phyloP scores from a whole-genome alignment of 1,284 basidiomycete species.

The Pulchroboletus neoregius region DNA sequence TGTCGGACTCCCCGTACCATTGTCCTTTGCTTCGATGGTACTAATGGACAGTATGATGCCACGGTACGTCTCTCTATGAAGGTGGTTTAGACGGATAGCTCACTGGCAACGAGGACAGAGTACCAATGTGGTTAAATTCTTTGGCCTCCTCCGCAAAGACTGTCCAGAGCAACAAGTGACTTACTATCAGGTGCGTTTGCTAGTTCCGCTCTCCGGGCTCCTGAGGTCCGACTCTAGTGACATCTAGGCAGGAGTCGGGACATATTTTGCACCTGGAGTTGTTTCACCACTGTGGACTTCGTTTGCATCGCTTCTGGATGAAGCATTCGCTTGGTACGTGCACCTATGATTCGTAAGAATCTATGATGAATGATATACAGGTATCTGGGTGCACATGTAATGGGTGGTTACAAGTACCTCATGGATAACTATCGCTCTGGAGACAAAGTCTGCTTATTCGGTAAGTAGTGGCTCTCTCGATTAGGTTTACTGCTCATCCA shows the following conservation, averaged over 20 bases:
- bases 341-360: background rate
- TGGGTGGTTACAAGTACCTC: constrained; percentile 61
- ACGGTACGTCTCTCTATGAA: constrained; percentile 26
- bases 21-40: constrained; percentile 65
- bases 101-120: constrained; percentile 41
- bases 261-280: constrained; percentile 53
- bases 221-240: background rate
- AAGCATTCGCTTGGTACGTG: constrained; percentile 57
- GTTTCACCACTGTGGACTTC: constrained; percentile 49
- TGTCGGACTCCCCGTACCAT: constrained; percentile 38
- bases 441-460: constrained; percentile 63
- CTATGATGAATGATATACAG: constrained; percentile 28
- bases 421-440: constrained; percentile 61
- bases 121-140: constrained; percentile 69
- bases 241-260: constrained; percentile 58
- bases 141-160: constrained; percentile 58
- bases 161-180: constrained; percentile 51
- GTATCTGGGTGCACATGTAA: constrained; percentile 61
- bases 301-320: constrained; percentile 50
- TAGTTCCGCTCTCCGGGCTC: background rate
- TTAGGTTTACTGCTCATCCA: constrained; percentile 1
- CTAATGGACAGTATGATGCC: constrained; percentile 44
- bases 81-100: background rate
- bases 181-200: constrained; percentile 59
- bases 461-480: constrained; percentile 30